A percentile compares a stretch with the other conserved stretches of the same genome.
Evolutionary conservation across 2,329 filamentous ascomycete genomes (phyloP).

Genomic region (Fusarium pseudograminearum): DNA sequence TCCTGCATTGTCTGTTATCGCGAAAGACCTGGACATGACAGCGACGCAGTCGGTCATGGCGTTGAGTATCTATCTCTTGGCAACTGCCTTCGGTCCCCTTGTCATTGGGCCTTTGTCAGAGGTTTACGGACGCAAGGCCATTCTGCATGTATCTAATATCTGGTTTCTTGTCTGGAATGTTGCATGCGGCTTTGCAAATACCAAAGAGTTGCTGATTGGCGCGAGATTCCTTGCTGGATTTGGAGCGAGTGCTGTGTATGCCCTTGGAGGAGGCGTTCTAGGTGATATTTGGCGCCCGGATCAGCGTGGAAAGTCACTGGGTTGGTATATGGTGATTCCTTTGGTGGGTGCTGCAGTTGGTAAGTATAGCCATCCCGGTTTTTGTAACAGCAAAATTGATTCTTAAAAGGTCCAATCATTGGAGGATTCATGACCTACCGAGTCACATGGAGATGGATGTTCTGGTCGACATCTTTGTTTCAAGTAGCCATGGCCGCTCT

Average conservation of each 20-base stretch:
- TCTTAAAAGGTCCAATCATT: conserved; percentile 50
- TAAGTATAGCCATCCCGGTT: conserved; percentile 12
- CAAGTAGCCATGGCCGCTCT: conserved; percentile 54
- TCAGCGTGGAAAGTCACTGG: conserved; percentile 57
- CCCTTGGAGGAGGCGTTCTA: conserved; percentile 61
- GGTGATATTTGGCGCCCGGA: conserved; percentile 61
- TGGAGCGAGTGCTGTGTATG: conserved; percentile 60
- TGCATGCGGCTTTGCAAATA: conserved; percentile 56
- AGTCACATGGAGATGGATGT: conserved; percentile 60
- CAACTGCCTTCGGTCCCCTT: conserved; percentile 59
- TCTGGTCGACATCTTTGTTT: conserved; percentile 59
- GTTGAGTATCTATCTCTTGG: conserved; percentile 58
- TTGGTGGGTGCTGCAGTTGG: conserved; percentile 56
- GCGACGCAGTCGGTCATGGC: conserved; percentile 61
- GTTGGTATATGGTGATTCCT: conserved; percentile 55
- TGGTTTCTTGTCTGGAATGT: conserved; percentile 65
- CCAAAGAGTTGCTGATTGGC: conserved; percentile 57
- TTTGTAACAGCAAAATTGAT: background rate
- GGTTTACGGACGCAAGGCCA: conserved; percentile 58
- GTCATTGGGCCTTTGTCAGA: conserved; percentile 61
- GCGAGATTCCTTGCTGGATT: conserved; percentile 62
- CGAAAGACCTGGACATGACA: conserved; percentile 63
- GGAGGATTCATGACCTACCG: conserved; percentile 55
- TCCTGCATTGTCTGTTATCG: conserved; percentile 62
- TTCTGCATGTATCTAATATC: conserved; percentile 60